A percentile compares a stretch with the other conserved stretches of the same genome.
phyloP scores from a whole-genome alignment of 2,329 filamentous ascomycete genomes.

The Venturia carpophila region DNA sequence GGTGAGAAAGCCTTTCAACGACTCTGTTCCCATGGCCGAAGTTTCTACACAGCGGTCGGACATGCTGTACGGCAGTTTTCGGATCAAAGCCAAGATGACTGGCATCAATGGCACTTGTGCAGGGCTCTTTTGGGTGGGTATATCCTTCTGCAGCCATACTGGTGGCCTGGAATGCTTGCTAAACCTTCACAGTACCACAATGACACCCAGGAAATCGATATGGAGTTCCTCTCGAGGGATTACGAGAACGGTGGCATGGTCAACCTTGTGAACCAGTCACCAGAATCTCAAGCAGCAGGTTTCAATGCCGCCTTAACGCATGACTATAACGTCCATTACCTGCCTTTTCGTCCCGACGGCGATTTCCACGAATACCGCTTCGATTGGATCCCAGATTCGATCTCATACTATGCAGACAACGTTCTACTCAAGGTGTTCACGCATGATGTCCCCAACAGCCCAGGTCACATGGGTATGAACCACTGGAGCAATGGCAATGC shows the following conservation, averaged over 20 bases:
- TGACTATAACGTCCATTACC: slow-evolving; percentile 49
- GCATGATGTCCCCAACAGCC: slow-evolving; percentile 48
- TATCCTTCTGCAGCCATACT: not conserved
- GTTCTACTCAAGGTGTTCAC: slow-evolving; percentile 49
- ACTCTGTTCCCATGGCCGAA: slow-evolving; percentile 55
- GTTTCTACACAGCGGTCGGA: slow-evolving; percentile 54
- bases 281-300: slow-evolving; percentile 48
- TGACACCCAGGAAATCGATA: slow-evolving; percentile 72
- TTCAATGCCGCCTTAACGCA: slow-evolving; percentile 55
- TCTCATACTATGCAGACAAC: slow-evolving; percentile 64
- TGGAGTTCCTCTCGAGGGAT: slow-evolving; percentile 66
- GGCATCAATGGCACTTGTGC: slow-evolving; percentile 59
- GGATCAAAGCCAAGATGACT: slow-evolving; percentile 59
- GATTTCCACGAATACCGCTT: slow-evolving; percentile 73
- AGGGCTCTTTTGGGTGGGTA: slow-evolving; percentile 68
- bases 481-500: slow-evolving; percentile 73
- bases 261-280: slow-evolving; percentile 69
- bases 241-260: slow-evolving; percentile 51
- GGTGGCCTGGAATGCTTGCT: not conserved
- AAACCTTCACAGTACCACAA: slow-evolving; percentile 55
- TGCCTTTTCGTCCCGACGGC: slow-evolving; percentile 58
- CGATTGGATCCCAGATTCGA: slow-evolving; percentile 57
- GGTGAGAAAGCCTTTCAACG: slow-evolving; percentile 35
- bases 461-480: slow-evolving; percentile 62
- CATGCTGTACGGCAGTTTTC: slow-evolving; percentile 61